A percentile compares a stretch with the other conserved stretches of the same genome.
Conservation (phyloP, 106 monocot genomes). For the Triglochin maritima region DNA sequence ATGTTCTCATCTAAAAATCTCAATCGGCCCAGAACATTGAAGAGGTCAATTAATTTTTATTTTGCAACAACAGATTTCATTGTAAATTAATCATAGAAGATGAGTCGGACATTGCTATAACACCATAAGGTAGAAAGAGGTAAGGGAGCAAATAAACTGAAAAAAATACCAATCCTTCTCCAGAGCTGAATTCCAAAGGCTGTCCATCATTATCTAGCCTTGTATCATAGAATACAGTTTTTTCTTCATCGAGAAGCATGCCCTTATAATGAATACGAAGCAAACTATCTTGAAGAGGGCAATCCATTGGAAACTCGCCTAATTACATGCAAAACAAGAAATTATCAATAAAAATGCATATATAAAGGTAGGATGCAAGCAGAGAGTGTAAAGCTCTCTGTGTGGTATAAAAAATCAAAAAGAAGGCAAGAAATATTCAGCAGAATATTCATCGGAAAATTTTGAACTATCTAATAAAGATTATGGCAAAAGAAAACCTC, state of each 20-base stretch:
- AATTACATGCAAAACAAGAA: conserved; percentile 1
- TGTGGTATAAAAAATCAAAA: neutral
- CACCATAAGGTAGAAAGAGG: too few species aligned
- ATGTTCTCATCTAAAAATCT: too few species aligned
- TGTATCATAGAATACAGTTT: conserved; percentile 85
- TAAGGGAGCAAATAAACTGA: neutral
- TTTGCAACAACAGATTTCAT: too few species aligned
- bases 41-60: too few species aligned
- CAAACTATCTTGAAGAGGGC: conserved; percentile 98
- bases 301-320: conserved; percentile 99
- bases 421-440: neutral
- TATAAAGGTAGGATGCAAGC: too few species aligned
- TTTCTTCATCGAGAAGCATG: conserved; percentile 77
- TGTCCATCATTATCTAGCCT: conserved; percentile 69
- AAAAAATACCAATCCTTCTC: conserved; percentile 77
- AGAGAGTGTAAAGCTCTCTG: too few species aligned
- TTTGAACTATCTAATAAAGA: neutral
- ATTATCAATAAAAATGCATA: neutral
- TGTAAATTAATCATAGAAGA: too few species aligned
- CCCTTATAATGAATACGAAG: conserved; percentile 87
- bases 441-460: neutral
- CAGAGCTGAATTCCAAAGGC: conserved; percentile 93
- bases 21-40: too few species aligned
- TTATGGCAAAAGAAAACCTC: conserved; percentile 29
- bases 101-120: too few species aligned